A percentile compares a stretch with the other conserved stretches of the same genome.
phyloP scores from a whole-genome alignment of 371 early-diverging fungal genomes.

The Rhizopus microsporus region DNA sequence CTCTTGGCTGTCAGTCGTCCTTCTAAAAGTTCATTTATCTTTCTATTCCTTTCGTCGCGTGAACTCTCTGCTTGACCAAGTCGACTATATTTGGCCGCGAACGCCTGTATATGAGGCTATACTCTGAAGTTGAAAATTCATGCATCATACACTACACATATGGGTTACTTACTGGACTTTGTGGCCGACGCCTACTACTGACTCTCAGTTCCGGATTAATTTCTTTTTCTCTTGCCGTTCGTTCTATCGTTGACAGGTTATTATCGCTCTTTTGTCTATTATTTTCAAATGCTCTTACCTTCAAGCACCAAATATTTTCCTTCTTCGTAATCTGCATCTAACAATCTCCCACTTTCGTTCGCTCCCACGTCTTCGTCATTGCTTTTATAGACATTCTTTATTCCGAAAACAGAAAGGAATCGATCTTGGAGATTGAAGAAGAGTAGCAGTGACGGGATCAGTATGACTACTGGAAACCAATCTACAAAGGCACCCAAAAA shows the following conservation, averaged over 20 bases:
- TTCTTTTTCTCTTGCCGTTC: slow-evolving; percentile 30
- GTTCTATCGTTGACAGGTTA: slow-evolving; percentile 24
- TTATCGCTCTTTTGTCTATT: background rate
- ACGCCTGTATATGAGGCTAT: slow-evolving; percentile 23
- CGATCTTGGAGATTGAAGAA: slow-evolving; percentile 81
- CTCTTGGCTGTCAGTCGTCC: slow-evolving; percentile 10
- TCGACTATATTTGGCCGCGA: slow-evolving; percentile 35
- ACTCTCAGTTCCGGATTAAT: slow-evolving; percentile 25
- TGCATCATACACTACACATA: background rate
- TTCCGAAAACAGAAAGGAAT: slow-evolving; percentile 66
- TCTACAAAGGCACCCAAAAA: slow-evolving; percentile 88
- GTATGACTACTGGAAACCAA: slow-evolving; percentile 83
- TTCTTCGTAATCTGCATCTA: slow-evolving; percentile 50
- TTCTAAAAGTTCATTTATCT: slow-evolving; percentile 43
- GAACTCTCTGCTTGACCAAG: slow-evolving; percentile 18
- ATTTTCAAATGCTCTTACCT: slow-evolving; percentile 19
- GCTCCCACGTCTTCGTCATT: slow-evolving; percentile 50
- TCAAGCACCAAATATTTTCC: slow-evolving; percentile 44
- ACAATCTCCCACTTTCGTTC: slow-evolving; percentile 24
- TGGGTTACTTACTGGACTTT: slow-evolving; percentile 25
- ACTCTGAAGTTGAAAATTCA: background rate
- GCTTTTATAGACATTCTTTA: slow-evolving; percentile 63
- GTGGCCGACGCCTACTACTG: slow-evolving; percentile 19
- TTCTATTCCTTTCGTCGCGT: slow-evolving; percentile 37
- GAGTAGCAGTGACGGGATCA: slow-evolving; percentile 74